These are phyloP conservation scores for Murraya koenigii DNA, from an alignment of 345 rosid genomes.

Conservation along the genomic window DNA sequence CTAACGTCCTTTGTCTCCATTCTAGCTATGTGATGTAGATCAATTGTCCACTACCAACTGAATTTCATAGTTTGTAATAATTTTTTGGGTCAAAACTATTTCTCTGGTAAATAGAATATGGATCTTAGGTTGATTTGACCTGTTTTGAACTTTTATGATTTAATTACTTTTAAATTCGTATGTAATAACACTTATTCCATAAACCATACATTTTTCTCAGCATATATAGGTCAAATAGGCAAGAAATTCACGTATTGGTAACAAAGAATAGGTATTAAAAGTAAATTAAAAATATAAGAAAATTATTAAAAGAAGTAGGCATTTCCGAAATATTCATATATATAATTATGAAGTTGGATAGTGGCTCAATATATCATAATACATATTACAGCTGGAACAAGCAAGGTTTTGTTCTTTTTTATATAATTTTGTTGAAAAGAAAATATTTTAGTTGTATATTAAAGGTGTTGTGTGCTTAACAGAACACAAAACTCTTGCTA, in stretches of 20 bases:
- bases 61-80: neutral
- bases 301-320: neutral
- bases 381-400: neutral
- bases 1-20: neutral
- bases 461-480: neutral
- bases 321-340: neutral
- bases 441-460: neutral
- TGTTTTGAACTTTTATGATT: neutral
- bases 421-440: neutral
- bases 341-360: neutral
- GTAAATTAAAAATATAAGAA: neutral
- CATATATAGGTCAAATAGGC: neutral
- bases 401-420: neutral
- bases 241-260: neutral
- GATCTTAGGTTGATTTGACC: neutral
- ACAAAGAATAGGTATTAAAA: neutral
- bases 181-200: neutral
- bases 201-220: neutral
- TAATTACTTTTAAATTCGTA: no score
- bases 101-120: neutral
- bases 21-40: neutral
- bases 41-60: neutral
- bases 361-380: neutral
- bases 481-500: neutral
- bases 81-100: neutral